Evolutionary conservation across 2,329 filamentous ascomycete genomes (phyloP), one percentile per base, ranked within the genome.

Genomic region (Stachybotrys chartarum): DNA sequence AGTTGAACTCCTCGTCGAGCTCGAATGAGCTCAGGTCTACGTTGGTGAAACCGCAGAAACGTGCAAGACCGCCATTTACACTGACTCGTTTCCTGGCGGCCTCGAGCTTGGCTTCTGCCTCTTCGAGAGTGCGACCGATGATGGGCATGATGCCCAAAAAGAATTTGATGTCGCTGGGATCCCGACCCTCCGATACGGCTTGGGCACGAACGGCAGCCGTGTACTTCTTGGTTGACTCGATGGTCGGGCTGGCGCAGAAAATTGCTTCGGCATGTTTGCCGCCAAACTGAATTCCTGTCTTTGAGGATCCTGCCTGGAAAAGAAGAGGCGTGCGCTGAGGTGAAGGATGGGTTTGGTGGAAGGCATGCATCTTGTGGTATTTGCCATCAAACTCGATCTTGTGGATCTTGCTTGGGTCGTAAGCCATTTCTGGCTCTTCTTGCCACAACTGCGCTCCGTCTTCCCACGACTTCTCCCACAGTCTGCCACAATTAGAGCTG

Each of bases 341-440:
- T 3, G 45, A 47, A 5, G 45, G 45, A 47, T 47, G 45, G 18
- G 78, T 81, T 59, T 85, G 76, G 58, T 87, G 81, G 12, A 81
- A 81, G 0, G 83, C 82, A 0, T 80, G 79, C 0, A 86, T 78
- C 1, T 68, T 74, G 67, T 79, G 85, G 66, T 83, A 80, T 62
- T 83, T 81, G 3, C 83, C 83, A 1, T 74, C 65, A 62, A 87
- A 85, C 61, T 85, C 79, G 64, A 88, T 87, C 57, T 82, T 70
- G 7, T 83, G 75, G 5, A 88, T 81, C 0, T 78, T 72, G 77
- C 64, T 57, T 0, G 66, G 68, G 17, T 70, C 67, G 0, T 65
- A 68, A 50, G 67, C 87, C 50, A 83, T 69, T 0, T 78, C 78
- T 3, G 72, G 78, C 51, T 79, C 68, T 4, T 75, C 74, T 61